Evolutionary conservation across 257 asterid genomes (phyloP).

Genomic region (Voacanga thouarsii): DNA sequence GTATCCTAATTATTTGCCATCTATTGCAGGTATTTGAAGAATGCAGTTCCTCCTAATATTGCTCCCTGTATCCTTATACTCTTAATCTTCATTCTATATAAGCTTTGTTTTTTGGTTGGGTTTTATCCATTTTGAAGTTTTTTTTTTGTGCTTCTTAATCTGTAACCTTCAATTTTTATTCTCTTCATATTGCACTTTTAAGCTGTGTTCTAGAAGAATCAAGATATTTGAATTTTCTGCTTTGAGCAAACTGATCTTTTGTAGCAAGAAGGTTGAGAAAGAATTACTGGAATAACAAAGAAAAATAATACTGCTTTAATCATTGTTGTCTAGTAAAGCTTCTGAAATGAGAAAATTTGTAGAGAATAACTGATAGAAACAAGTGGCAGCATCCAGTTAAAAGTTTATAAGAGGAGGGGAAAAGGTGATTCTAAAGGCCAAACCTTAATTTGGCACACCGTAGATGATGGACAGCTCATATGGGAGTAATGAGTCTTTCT

Average conservation of each 20-base stretch:
- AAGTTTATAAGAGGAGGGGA: no score
- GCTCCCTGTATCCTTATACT: conserved; percentile 82
- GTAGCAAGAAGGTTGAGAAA: not conserved
- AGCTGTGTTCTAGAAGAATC: not conserved
- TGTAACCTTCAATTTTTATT: not conserved
- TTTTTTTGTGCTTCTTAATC: not conserved
- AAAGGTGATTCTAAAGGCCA: no score
- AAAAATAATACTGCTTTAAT: not conserved
- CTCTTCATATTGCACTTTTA: not conserved
- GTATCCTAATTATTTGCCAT: conserved; percentile 3
- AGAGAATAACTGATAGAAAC: no score
- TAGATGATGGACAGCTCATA: no score
- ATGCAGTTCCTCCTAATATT: conserved; percentile 83
- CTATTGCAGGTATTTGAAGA: conserved; percentile 66
- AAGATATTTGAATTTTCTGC: not conserved
- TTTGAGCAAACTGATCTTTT: not conserved
- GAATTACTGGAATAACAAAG: not conserved
- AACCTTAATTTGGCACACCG: no score
- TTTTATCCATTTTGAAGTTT: not conserved
- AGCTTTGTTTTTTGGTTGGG: conserved; percentile 10
- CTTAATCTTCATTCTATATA: not conserved
- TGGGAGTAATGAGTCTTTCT: no score
- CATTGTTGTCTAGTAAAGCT: not conserved
- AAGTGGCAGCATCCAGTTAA: no score
- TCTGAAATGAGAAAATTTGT: not conserved